Conservation (phyloP, 805 yeast species). For the Schwanniomyces vanrijiae region DNA sequence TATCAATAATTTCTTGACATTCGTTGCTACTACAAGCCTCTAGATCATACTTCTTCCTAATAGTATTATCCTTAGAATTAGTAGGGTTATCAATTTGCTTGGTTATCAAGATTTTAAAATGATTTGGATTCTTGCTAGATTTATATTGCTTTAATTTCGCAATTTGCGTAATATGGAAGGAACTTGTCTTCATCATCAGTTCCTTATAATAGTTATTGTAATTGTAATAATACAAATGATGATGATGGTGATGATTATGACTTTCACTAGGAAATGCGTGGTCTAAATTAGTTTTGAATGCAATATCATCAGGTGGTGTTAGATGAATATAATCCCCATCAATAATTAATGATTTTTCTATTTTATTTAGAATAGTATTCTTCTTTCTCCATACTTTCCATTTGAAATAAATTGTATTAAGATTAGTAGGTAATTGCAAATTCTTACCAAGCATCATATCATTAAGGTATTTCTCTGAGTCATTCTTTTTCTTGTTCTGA, state of each 20-base stretch:
- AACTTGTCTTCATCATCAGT: slow-evolving; percentile 77
- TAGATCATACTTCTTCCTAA: slow-evolving; percentile 80
- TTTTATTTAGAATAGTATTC: slow-evolving; percentile 75
- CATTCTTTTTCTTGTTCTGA: neutral
- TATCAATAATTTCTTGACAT: slow-evolving; percentile 74
- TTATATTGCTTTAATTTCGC: slow-evolving; percentile 71
- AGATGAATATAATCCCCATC: slow-evolving; percentile 95
- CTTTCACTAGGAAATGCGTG: slow-evolving; percentile 25
- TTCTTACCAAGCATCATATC: slow-evolving; percentile 28
- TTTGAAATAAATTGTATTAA: slow-evolving; percentile 67
- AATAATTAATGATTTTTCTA: slow-evolving; percentile 79
- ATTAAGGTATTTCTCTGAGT: slow-evolving; percentile 26
- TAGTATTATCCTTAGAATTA: slow-evolving; percentile 50
- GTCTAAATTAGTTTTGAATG: slow-evolving; percentile 33
- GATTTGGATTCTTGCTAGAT: slow-evolving; percentile 60
- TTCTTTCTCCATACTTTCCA: slow-evolving; percentile 90
- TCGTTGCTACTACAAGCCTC: slow-evolving; percentile 67
- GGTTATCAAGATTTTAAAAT: slow-evolving; percentile 74
- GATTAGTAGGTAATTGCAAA: slow-evolving; percentile 31
- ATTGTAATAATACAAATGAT: slow-evolving; percentile 38
- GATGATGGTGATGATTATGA: slow-evolving; percentile 21
- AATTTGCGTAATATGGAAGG: slow-evolving; percentile 82
- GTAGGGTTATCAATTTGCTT: slow-evolving; percentile 27
- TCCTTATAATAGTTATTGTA: slow-evolving; percentile 51
- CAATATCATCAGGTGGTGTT: slow-evolving; percentile 78